Evolutionary conservation across 495 filamentous ascomycete species (phyloP).

Genomic region (Astrocystis sublimbata): DNA sequence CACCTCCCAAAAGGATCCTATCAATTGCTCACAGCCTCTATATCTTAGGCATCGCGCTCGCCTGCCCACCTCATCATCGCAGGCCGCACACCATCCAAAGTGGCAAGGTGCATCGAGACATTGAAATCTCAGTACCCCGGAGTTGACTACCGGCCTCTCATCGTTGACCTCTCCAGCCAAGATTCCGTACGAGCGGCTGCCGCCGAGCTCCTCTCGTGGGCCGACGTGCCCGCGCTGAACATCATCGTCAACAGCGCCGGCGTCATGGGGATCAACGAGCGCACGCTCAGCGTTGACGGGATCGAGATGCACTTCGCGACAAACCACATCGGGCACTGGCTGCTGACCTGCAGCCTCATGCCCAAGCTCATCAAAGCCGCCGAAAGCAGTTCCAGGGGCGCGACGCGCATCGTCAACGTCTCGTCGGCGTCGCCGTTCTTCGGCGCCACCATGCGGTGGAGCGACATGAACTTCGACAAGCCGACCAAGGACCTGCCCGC

Average conservation of each 20-base stretch:
- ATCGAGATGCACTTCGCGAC: slow-evolving; percentile 59
- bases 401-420: slow-evolving; percentile 48
- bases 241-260: slow-evolving; percentile 52
- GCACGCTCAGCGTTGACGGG: slow-evolving; percentile 36
- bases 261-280: slow-evolving; percentile 37
- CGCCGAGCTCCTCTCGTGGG: slow-evolving; percentile 39
- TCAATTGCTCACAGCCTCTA: neutral
- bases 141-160: slow-evolving; percentile 42
- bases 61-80: slow-evolving; percentile 45
- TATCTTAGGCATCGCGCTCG: slow-evolving; percentile 41
- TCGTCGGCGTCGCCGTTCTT: slow-evolving; percentile 36
- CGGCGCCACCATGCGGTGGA: slow-evolving; percentile 38
- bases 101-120: slow-evolving; percentile 37
- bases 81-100: slow-evolving; percentile 41
- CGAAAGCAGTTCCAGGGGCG: slow-evolving; percentile 35
- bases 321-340: slow-evolving; percentile 60
- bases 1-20: neutral
- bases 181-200: slow-evolving; percentile 46
- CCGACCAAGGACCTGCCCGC: slow-evolving; percentile 41
- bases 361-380: slow-evolving; percentile 45
- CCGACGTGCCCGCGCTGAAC: slow-evolving; percentile 41
- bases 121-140: slow-evolving; percentile 38
- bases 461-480: slow-evolving; percentile 46
- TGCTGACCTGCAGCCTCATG: slow-evolving; percentile 53
- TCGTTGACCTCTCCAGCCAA: slow-evolving; percentile 48